Evolutionary conservation across 2,329 filamentous ascomycete genomes (phyloP), one percentile per base, ranked within the genome.

Genomic region (Talaromyces sp.): DNA sequence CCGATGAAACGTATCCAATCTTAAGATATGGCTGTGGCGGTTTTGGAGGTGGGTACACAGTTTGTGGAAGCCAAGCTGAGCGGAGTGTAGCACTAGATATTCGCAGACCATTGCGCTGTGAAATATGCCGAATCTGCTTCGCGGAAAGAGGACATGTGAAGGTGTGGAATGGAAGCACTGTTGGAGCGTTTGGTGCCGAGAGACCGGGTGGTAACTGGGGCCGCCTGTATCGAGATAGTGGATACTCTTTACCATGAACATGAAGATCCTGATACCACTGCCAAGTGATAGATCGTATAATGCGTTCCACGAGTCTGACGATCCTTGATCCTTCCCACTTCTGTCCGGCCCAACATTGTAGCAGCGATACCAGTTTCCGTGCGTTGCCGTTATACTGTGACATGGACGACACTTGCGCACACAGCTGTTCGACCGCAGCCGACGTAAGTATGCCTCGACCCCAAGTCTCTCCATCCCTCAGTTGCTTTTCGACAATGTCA

Each of bases 141-240:
- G 95, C 93, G 7, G 92, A 93, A 69, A 99, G 83, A 0, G 95
- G 95, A 69, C 91, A 97, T 1, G 95, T 99, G 73, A 99, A 99
- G 0, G 95, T 98, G 76, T 99, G 95, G 73, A 99, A 99, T 0
- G 95, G 95, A 0, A 99, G 83, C 1, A 99, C 93, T 0, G 95
- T 99, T 2, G 95, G 95, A 6, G 95, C 94, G 35, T 91, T 88
- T 3, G 95, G 95, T 10, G 96, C 85, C 0, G 90, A 86, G 37
- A 99, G 82, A 49, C 84, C 85, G 3, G 83, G 78, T 3, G 94
- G 95, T 11, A 96, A 81, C 66, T 87, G 88, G 11, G 92, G 91
- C 61, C 95, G 84, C 39, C 81, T 79, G 75, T 97, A 97, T 69
- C 80, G 83, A 11, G 83, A 83, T 7, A 79, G 70, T 3, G 85